Evolutionary conservation across 768 basidiomycete genomes (phyloP), one percentile per base, ranked within the genome.

Genomic region (Boletus pseudopeckii): DNA sequence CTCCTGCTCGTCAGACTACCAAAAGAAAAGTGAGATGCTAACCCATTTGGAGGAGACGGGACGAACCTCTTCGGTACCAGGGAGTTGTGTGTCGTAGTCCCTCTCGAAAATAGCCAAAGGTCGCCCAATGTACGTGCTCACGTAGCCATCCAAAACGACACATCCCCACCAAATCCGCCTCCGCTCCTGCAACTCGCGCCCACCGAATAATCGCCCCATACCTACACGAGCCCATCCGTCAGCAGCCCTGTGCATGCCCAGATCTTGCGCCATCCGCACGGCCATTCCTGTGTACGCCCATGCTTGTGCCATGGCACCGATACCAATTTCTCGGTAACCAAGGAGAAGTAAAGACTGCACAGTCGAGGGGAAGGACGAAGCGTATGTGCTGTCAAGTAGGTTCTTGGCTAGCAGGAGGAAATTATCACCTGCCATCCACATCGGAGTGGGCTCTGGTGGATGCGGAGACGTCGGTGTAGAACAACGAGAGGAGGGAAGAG

Each of bases 241-340:
- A 30, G 91, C 87, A 58, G 78, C 80, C 34, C 88, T 80, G 63
- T 92, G 90, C 80, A 92, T 81, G 8, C 90, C 90, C 50, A 92
- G 69, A 69, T 92, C 90, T 70, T 91, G 90, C 15, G 90, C 90
- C 90, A 94, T 92, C n/a, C 92, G 80, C 36, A 94, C 85, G 0
- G 88, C 91, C 86, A 91, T 89, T 11, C 92, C 91, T 18, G 85
- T 80, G 64, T 87, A 91, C 10, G 84, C 79, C 92, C 92, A 95
- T 32, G 89, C 86, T 68, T 87, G 83, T 8, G 87, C 86, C 91
- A 93, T 95, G 17, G 89, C 83, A 42, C 90, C 92, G 54, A 92
- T 88, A 3, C 92, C 92, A 39, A 92, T 80, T 70, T 95, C 91
- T 8, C 92, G 79, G 64, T 88, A 93, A 7, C 86, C 87, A 72